Evolutionary conservation across 2,329 filamentous ascomycete species (phyloP), one percentile per base, ranked within the genome.

Genomic region (Pezicula carpinea): DNA sequence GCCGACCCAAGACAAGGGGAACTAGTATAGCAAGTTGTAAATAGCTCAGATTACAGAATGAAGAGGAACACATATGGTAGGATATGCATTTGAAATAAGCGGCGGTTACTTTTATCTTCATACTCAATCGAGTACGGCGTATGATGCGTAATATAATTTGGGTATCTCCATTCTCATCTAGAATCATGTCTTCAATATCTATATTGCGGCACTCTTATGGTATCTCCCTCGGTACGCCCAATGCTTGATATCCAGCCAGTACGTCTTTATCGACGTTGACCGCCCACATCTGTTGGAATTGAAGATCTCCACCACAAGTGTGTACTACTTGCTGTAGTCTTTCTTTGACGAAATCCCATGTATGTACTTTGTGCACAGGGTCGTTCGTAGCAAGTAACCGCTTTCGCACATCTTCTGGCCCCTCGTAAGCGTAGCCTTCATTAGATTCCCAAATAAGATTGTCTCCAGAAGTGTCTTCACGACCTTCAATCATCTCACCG

Each of bases 191-290:
- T 18, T 39, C 35, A 39, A 7, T 17, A 18, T 18, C 35, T 14
- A 18, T 21, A 6, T 39, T 8, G 10, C 13, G 13, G 6, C 26
- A 5, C 10, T 19, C 33, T 40, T 11, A 40, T 14, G 38, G 19
- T 19, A 40, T 40, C 35, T 51, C 47, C 23, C 33, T 43, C 26
- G 40, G 44, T 19, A 41, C 54, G 2, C 56, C 59, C 26, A 78
- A 52, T 34, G 59, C 59, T 55, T 73, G 67, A 61, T 90, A 92
- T n/a, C 74, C 78, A 10, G 71, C 70, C 51, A 92, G 57, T 14
- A 91, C 77, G 49, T 90, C 82, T 55, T 74, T 75, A 64, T 93
- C 88, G 21, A 93, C 85, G 52, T 90, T 87, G n/a, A 74, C 74
- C 13, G 82, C 66, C 80, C 83, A 91, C 43, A 83, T 74, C 46